A percentile compares a stretch with the other conserved stretches of the same genome.
Conservation (phyloP, 2,329 filamentous ascomycete species). For the Exophiala alcalophila region DNA sequence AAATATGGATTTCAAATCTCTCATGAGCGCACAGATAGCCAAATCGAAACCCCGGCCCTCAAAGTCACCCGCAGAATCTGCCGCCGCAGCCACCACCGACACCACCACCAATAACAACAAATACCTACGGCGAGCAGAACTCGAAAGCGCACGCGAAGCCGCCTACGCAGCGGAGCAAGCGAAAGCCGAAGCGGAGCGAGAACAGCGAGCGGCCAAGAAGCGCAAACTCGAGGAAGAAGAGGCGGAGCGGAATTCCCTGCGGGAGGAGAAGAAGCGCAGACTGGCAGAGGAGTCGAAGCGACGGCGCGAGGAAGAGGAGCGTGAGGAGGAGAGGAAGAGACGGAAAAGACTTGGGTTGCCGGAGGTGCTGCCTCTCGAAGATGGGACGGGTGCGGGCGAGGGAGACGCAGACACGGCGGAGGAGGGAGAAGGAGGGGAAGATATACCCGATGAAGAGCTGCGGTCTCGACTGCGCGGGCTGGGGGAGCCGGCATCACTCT, state of each 20-base stretch:
- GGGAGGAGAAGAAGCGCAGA: conserved; percentile 77
- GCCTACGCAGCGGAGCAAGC: conserved; percentile 81
- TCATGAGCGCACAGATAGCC: conserved; percentile 91
- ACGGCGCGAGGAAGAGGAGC: conserved; percentile 68
- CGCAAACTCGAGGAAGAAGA: conserved; percentile 87
- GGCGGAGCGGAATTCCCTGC: conserved; percentile 61
- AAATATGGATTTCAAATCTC: conserved; percentile 88
- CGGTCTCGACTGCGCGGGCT: conserved; percentile 64
- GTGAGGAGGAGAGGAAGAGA: conserved; percentile 67
- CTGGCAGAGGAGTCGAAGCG: conserved; percentile 76
- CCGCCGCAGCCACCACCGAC: conserved; percentile 29
- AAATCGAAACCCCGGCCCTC: conserved; percentile 63
- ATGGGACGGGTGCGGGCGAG: conserved; percentile 22
- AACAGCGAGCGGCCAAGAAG: conserved; percentile 69
- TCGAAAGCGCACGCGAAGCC: conserved; percentile 76
- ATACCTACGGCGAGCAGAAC: conserved; percentile 79
- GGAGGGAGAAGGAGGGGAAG: conserved; percentile 47
- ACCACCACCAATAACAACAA: conserved; percentile 54
- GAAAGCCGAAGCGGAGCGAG: conserved; percentile 66
- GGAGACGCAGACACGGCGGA: conserved; percentile 45
- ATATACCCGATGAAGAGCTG: conserved; percentile 57
- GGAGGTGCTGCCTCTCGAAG: conserved; percentile 51
- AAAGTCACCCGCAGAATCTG: conserved; percentile 32
- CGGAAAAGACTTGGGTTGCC: conserved; percentile 78
- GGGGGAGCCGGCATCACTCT: conserved; percentile 70